Base-by-base conservation (phyloP, 257 asterid species). In the Lycium barbarum region DNA sequence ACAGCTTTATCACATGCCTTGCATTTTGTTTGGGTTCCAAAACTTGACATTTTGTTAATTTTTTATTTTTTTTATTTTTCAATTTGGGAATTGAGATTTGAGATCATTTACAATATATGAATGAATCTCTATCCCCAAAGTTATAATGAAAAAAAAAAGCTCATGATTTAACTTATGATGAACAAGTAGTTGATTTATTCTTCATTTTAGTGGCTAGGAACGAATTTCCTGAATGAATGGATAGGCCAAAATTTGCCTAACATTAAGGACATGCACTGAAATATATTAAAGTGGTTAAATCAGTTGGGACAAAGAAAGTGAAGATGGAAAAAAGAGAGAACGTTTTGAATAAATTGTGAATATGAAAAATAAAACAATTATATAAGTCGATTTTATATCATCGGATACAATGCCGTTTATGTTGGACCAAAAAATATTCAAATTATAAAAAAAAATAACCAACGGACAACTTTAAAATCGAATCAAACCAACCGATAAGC, bases 1-100 rank as follows among this genome's bases (percentile, higher is more conserved):
- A 93, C 97, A 22, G 93, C 88, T 85, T 91, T 87, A 45, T 91
- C 95, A 67, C 97, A 93, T 54, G 93, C 90, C 87, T 89, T 91
- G 88, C 97, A 93, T 88, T 93, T 93, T 47, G 86, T 83, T 47
- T 62, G 81, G 12, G 86, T 78, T 47, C 90, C 88, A 55, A 58
- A 72, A 40, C 78, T 74, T 47, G 87, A 72, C 90, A 82, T 87
- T 53, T 67, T 54, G 6, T 72, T 10, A 18, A 9, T n/a, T 9
- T 2, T 51, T 18, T 2, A 12, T 40, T 43, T 11, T 20, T 1
- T 79, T 43, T 82, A 85, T 3, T 87, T 85, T 88, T 84, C 3
- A 61, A 89, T 88, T 86, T 76, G 89, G 66, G 63, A 82, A 49
- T 82, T 33, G 43, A 43, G 73, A 81, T 62, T 81, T 62, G 84